phyloP scores from a whole-genome alignment of 805 yeast species.

The Metschnikowia dekortorum region DNA sequence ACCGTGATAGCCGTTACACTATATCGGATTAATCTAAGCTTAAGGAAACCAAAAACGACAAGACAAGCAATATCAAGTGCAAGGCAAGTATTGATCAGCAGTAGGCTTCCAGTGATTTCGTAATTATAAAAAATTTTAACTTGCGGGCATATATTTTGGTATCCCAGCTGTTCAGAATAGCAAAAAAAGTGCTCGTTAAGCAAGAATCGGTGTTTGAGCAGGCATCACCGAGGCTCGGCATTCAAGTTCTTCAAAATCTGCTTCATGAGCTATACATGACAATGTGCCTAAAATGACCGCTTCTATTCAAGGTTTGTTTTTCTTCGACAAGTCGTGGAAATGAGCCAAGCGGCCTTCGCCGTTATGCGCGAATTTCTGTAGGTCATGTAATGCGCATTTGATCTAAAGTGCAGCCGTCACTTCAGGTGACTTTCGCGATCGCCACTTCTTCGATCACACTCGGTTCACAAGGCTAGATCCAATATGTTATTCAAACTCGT shows the following conservation, averaged over 20 bases:
- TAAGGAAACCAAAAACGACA: no score
- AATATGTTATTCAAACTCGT: not conserved
- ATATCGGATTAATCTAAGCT: no score
- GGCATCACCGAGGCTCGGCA: constrained; percentile 2
- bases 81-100: no score
- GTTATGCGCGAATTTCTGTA: not conserved
- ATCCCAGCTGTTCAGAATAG: not conserved
- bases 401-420: not conserved
- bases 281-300: no score
- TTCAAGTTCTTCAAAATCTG: not conserved
- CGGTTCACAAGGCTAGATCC: not conserved
- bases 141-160: not conserved
- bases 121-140: not conserved
- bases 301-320: no score
- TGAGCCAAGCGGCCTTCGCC: not conserved
- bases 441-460: not conserved
- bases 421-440: not conserved
- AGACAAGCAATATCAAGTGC: no score
- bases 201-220: not conserved
- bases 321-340: not conserved
- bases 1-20: constrained; percentile 82
- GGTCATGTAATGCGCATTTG: not conserved
- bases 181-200: not conserved
- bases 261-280: not conserved
- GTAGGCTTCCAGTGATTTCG: no score